Conservation (phyloP, 139 green algal species). For the Edaphochlamys debaryana region DNA sequence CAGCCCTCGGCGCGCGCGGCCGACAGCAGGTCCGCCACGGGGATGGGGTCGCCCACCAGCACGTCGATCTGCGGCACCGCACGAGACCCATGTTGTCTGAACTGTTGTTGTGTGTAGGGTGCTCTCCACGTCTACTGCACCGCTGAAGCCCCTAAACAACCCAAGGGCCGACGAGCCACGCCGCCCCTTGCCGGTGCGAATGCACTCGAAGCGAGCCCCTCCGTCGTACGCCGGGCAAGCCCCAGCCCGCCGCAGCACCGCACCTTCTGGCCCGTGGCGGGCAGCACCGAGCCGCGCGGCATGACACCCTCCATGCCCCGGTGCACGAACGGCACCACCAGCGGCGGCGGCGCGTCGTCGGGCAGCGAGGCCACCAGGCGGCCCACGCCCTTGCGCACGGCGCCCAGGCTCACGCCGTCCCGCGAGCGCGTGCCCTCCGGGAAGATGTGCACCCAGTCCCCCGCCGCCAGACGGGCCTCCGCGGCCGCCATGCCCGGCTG, state of each 20-base stretch:
- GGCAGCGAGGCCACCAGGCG: conserved; percentile 66
- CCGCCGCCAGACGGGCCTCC: conserved; percentile 63
- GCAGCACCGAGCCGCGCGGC: conserved; percentile 73
- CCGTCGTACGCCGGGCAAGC: no score
- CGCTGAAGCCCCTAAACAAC: no score
- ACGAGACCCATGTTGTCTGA: no score
- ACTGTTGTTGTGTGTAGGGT: no score
- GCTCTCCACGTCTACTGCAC: no score
- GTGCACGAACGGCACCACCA: conserved; percentile 92
- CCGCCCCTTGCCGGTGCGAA: no score
- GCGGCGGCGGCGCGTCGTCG: conserved; percentile 46
- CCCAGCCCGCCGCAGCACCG: no score
- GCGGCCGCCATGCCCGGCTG: conserved; percentile 84
- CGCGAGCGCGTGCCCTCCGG: conserved; percentile 87
- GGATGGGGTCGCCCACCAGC: conserved; percentile 79
- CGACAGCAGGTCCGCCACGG: conserved; percentile 69
- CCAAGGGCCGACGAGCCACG: no score
- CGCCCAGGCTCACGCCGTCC: conserved; percentile 60
- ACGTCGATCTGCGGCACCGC: conserved; percentile 73
- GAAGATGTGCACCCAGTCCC: conserved; percentile 96
- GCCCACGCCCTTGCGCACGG: conserved; percentile 82
- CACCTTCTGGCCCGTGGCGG: conserved; percentile 63
- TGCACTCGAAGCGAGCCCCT: no score
- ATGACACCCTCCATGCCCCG: conserved; percentile 86
- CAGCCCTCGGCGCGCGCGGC: conserved; percentile 51